Base-by-base conservation (phyloP, 768 basidiomycete species). In the Amyloporia xantha region DNA sequence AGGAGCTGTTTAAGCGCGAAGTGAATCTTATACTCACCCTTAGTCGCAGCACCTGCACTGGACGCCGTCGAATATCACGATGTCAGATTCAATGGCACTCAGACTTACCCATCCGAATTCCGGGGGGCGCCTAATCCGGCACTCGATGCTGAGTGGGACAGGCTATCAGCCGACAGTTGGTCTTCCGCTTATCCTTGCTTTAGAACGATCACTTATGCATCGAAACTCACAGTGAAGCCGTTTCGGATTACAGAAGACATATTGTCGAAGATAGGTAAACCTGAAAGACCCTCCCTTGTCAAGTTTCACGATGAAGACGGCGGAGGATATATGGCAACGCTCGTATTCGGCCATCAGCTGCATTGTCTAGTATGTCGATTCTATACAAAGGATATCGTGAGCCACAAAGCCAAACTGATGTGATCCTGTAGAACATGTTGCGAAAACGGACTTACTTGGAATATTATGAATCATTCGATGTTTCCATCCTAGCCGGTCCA, bases 121-220 rank as follows among this genome's bases (percentile, higher is more conserved):
- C 23, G 46, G 11, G 46, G 46, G 3, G 9, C 35, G 3, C 46
- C 46, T 6, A 47, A 23, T n/a, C 37, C 46, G 4, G 46, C 21
- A 37, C n/a, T 47, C 36, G 46, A 47, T 27, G 46, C 46, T 15
- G 46, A 35, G 6, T 47, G 46, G 46, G 37, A 47, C 10, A 37
- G 25, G 19, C 15, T 47, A 10, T 6, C 24, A n/a, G 33, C 7
- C 23, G 37, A 24, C 15, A 13, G 46, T 47, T 19, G 19, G 13
- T 23, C 25, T 42, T 5, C 12, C 19, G 9, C 41, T 9, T 21
- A 5, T 26, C 13, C 9, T 6, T n/a, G 20, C n/a, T n/a, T n/a
- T n/a, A n/a, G n/a, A n/a, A n/a, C n/a, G n/a, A n/a, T 21, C 7
- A 7, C 15, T 13, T n/a, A 6, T 17, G 12, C 20, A 7, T 9